These are phyloP conservation scores for Rutstroemia sp. DNA, from an alignment of 2,329 filamentous ascomycete species.

Conservation along the genomic window DNA sequence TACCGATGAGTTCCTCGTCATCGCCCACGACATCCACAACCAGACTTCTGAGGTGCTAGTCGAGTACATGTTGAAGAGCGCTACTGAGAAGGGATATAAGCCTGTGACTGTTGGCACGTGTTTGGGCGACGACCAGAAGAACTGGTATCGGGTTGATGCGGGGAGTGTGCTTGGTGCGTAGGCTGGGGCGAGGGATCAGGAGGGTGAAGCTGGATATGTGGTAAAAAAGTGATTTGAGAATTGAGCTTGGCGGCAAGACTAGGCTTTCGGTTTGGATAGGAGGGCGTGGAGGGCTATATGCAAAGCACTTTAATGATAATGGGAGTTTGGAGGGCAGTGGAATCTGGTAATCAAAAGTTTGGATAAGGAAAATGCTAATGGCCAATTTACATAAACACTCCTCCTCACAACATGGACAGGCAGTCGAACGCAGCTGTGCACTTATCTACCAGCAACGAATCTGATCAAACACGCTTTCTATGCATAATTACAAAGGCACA, in stretches of 20 bases:
- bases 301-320: no score
- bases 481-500: not conserved
- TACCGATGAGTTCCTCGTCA: slow-evolving; percentile 32
- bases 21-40: slow-evolving; percentile 33
- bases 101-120: slow-evolving; percentile 39
- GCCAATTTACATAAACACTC: no score
- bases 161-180: not conserved
- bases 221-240: no score
- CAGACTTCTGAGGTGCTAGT: slow-evolving; percentile 27
- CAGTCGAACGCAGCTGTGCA: no score
- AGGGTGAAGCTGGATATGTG: not conserved
- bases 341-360: no score
- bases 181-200: not conserved
- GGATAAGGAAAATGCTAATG: no score
- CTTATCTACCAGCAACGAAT: not conserved
- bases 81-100: slow-evolving; percentile 30
- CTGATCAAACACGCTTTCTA: not conserved
- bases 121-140: slow-evolving; percentile 31
- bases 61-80: slow-evolving; percentile 22
- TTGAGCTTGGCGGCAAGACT: no score
- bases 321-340: no score
- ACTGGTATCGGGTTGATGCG: slow-evolving; percentile 34
- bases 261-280: no score
- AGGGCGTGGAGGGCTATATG: no score
- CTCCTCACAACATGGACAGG: no score